Evolutionary conservation across 352 stramenopile genomes (phyloP).

Genomic region (Phytophthora sp.): DNA sequence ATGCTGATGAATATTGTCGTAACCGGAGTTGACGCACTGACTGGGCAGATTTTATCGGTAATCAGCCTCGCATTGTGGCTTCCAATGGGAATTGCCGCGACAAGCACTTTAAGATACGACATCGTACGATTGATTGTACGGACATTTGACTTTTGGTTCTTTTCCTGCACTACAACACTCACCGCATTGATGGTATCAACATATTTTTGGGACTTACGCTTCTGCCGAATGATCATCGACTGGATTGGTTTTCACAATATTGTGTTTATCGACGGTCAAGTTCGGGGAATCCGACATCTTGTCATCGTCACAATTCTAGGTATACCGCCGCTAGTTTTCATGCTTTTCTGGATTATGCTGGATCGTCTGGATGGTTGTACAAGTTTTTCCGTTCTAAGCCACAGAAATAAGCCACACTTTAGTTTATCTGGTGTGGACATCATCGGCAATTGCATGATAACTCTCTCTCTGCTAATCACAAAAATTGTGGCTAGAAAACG

Average conservation of each 20-base stretch:
- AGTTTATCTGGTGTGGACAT: constrained; percentile 21
- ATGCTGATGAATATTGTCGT: constrained; percentile 28
- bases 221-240: constrained; percentile 31
- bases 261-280: constrained; percentile 36
- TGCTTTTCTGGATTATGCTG: constrained; percentile 34
- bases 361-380: constrained; percentile 21
- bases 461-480: constrained; percentile 20
- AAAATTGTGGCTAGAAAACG: constrained; percentile 36
- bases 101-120: constrained; percentile 36
- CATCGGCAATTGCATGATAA: constrained; percentile 31
- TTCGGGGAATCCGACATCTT: constrained; percentile 28
- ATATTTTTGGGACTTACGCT: constrained; percentile 37
- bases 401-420: constrained; percentile 14
- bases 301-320: constrained; percentile 10
- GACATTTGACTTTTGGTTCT: constrained; percentile 57
- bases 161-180: constrained; percentile 32
- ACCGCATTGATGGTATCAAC: constrained; percentile 31
- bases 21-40: constrained; percentile 15
- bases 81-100: constrained; percentile 26
- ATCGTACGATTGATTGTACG: constrained; percentile 35
- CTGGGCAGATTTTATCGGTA: constrained; percentile 23
- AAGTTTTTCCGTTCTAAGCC: constrained; percentile 18
- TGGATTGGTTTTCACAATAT: constrained; percentile 42
- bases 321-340: constrained; percentile 24
- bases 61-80: constrained; percentile 21